Percentiles rank a stretch among this genome's conserved stretches.
phyloP scores from a whole-genome alignment of 139 green algal species.

The Chlorella ohadii region DNA sequence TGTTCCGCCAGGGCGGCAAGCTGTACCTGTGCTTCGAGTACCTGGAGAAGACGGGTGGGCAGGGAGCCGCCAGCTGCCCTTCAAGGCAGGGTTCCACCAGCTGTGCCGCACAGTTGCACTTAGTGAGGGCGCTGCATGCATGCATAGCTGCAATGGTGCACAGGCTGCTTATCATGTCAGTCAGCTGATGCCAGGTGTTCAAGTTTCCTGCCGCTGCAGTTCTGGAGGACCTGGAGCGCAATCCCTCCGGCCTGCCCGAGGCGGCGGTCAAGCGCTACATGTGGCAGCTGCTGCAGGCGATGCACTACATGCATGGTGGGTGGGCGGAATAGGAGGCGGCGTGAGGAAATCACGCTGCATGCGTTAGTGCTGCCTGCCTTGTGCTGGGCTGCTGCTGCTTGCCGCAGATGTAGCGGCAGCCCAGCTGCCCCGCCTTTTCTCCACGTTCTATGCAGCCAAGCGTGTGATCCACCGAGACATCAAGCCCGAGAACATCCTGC shows the following conservation, averaged over 20 bases:
- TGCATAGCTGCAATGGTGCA: background rate
- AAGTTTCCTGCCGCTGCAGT: background rate
- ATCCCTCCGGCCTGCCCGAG: slow-evolving; percentile 21
- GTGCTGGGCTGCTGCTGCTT: background rate
- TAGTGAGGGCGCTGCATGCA: background rate
- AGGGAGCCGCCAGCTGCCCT: background rate
- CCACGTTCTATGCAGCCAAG: slow-evolving; percentile 34
- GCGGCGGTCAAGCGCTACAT: slow-evolving; percentile 16
- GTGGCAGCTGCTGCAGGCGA: slow-evolving; percentile 36
- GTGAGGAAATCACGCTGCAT: too few species aligned
- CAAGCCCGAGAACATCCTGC: slow-evolving; percentile 95
- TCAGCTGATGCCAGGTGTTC: background rate
- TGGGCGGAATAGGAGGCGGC: too few species aligned
- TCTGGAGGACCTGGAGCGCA: slow-evolving; percentile 37
- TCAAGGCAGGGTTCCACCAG: background rate
- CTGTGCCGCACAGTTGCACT: too few species aligned
- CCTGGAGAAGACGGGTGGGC: slow-evolving; percentile 62
- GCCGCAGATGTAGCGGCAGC: too few species aligned
- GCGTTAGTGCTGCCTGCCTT: too few species aligned
- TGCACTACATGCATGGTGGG: slow-evolving; percentile 37
- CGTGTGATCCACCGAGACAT: slow-evolving; percentile 82
- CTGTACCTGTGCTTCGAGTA: slow-evolving; percentile 96
- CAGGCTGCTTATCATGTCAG: background rate
- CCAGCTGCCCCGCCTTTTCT: too few species aligned
- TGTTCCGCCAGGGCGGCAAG: slow-evolving; percentile 82